These are phyloP conservation scores for Ustilago curta DNA, from an alignment of 1,284 basidiomycete species.

Conservation along the genomic window DNA sequence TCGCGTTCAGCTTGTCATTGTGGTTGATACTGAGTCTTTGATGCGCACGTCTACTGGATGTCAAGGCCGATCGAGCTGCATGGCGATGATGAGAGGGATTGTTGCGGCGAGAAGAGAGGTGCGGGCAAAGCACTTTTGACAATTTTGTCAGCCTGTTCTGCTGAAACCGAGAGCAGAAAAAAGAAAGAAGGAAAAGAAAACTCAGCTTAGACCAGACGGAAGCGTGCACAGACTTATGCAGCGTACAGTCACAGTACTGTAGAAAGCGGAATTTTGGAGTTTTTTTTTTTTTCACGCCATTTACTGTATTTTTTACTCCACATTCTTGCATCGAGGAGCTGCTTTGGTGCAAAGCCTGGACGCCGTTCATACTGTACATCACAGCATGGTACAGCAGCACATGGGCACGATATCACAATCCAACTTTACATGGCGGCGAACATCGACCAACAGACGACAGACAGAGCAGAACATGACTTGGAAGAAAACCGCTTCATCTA, in stretches of 20 bases:
- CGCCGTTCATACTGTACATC: too few relatives aligned
- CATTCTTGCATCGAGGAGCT: too few relatives aligned
- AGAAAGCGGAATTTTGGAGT: neutral
- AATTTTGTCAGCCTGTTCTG: neutral
- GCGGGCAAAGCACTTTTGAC: neutral
- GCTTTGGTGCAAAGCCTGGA: too few relatives aligned
- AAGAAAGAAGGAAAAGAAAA: neutral
- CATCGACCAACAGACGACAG: neutral
- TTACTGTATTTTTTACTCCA: too few relatives aligned
- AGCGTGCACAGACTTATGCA: neutral
- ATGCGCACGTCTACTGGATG: neutral
- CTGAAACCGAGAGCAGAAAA: neutral
- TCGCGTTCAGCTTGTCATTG: neutral
- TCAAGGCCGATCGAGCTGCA: neutral
- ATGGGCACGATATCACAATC: too few relatives aligned
- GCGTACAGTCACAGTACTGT: too few relatives aligned
- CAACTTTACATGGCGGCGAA: too few relatives aligned
- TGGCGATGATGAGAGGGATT: neutral
- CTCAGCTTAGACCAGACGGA: neutral
- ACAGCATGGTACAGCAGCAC: too few relatives aligned
- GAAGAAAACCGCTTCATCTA: neutral
- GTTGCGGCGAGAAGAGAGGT: conserved; percentile 3
- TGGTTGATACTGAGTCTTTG: neutral
- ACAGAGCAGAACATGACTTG: too few relatives aligned
- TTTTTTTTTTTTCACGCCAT: neutral